Evolutionary conservation across 495 filamentous ascomycete genomes (phyloP).

Genomic region (Haplographium delicatum): DNA sequence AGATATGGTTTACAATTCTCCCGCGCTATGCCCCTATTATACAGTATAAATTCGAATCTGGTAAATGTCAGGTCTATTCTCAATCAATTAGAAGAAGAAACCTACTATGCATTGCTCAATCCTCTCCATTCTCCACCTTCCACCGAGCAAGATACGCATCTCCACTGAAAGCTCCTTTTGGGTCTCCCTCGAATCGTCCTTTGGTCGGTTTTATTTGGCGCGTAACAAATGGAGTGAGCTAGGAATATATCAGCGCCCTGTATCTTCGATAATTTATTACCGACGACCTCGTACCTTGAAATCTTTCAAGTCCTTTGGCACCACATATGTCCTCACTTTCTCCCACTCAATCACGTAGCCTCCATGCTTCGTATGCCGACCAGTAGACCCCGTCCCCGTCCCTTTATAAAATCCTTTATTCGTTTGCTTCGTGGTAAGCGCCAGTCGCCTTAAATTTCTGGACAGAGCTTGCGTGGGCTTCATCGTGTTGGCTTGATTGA

Average conservation of each 20-base stretch:
- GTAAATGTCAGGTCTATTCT: background rate
- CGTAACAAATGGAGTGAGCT: conserved; percentile 89
- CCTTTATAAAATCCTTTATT: conserved; percentile 97
- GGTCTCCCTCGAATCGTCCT: conserved; percentile 44
- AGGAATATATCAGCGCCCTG: conserved; percentile 8
- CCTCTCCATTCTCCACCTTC: conserved; percentile 64
- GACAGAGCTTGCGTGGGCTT: conserved; percentile 68
- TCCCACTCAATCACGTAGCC: conserved; percentile 75
- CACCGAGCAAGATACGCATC: conserved; percentile 56
- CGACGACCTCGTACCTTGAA: conserved; percentile 58
- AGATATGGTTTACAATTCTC: too few species aligned
- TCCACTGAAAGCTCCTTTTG: conserved; percentile 50
- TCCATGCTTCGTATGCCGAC: conserved; percentile 78
- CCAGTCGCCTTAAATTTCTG: conserved; percentile 58
- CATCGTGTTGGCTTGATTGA: conserved; percentile 34
- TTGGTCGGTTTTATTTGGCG: conserved; percentile 45
- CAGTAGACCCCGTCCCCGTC: conserved; percentile 80
- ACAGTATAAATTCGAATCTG: background rate
- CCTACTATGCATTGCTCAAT: conserved; percentile 33
- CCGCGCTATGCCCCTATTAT: too few species aligned
- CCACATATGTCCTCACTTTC: conserved; percentile 88
- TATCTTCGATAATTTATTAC: background rate
- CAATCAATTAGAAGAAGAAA: background rate
- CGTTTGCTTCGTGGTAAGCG: conserved; percentile 85
- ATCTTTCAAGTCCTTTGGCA: conserved; percentile 57